Evolutionary conservation across 2,329 filamentous ascomycete genomes (phyloP), one percentile per base, ranked within the genome.

Genomic region (Parafenestella ontariensis): DNA sequence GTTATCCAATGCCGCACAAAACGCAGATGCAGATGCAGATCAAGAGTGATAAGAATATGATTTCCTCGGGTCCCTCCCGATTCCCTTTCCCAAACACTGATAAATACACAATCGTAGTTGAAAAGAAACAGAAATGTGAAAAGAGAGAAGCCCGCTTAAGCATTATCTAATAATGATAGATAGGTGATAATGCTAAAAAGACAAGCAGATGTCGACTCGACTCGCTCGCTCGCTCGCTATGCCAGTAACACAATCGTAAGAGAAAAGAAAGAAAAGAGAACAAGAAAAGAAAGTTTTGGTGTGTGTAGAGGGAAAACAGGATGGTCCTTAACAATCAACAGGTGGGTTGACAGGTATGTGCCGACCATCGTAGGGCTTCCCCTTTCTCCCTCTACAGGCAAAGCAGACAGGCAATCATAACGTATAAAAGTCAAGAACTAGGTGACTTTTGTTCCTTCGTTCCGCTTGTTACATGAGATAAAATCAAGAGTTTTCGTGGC

Each of bases 181-280:
- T 26, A 13, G 31, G 17, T 5, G 15, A n/a, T n/a, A 34, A 34
- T 34, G 13, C 37, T 15, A 23, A 53, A 59, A 47, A 39, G 51
- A 49, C 54, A 59, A 53, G 45, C 46, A n/a, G n/a, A n/a, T n/a
- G n/a, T n/a, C n/a, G n/a, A n/a, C n/a, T n/a, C n/a, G n/a, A n/a
- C n/a, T n/a, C n/a, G n/a, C n/a, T n/a, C n/a, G n/a, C n/a, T n/a
- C 66, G 65, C 67, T 72, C 72, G 72, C 72, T 74, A 75, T 74
- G 71, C 71, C 71, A 69, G 58, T 72, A 73, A 74, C 70, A 75
- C 69, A 73, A 69, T 72, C 68, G 48, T 71, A 52, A 70, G 60
- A 66, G 66, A 61, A 53, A 37, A 44, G 43, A 54, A 57, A 52
- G 48, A n/a, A 18, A 45, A 31, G n/a, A 49, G 66, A 61, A 53